Evolutionary conservation across 2,329 filamentous ascomycete genomes (phyloP).

Genomic region (Ascochyta lentis): DNA sequence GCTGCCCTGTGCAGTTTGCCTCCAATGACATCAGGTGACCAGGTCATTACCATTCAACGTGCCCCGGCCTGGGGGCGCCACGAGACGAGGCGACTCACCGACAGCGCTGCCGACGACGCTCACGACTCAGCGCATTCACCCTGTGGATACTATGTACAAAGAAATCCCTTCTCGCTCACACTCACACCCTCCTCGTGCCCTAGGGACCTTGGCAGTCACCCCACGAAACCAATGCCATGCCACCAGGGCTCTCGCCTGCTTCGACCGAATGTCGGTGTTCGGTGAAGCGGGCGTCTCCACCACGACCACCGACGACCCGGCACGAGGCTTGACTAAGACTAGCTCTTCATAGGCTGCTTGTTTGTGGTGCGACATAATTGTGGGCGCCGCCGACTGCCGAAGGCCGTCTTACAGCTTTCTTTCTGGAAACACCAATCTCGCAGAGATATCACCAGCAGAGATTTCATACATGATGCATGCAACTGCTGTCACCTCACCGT

Average conservation of each 20-base stretch:
- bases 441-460: constrained; percentile 10
- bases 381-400: constrained; percentile 11
- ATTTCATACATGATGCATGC: constrained; percentile 4
- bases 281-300: constrained; percentile 7
- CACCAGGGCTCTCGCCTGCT: constrained; percentile 2
- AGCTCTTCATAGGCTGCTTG: constrained; percentile 5
- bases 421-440: constrained; percentile 10
- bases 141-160: constrained; percentile 1
- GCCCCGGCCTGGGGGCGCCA: neutral
- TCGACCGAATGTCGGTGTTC: constrained; percentile 18
- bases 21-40: constrained; percentile 18
- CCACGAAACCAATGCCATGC: neutral
- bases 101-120: neutral
- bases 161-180: neutral
- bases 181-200: constrained; percentile 4
- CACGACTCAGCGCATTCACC: neutral
- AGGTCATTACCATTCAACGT: neutral
- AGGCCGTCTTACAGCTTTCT: constrained; percentile 17
- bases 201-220: constrained; percentile 10
- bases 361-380: constrained; percentile 8
- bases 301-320: constrained; percentile 7
- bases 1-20: neutral
- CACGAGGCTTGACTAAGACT: constrained; percentile 15
- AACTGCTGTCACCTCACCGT: neutral
- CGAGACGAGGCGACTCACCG: constrained; percentile 9